Evolutionary conservation across 2,329 filamentous ascomycete genomes (phyloP).

Genomic region (Nemania bipapillata): DNA sequence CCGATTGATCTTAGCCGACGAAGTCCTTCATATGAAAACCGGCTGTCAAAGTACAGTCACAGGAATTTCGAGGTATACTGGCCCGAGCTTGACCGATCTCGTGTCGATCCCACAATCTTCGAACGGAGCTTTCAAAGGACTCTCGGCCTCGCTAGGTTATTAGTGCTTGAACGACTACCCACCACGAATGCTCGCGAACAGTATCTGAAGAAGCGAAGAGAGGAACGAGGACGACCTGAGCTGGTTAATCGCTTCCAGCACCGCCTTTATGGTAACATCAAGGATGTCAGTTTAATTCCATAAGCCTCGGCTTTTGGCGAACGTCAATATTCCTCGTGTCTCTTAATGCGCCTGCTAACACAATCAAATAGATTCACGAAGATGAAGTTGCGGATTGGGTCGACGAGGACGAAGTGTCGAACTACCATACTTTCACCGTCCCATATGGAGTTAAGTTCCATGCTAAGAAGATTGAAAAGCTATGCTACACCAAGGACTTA

Average conservation of each 20-base stretch:
- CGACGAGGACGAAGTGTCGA: constrained; percentile 77
- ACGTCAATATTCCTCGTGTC: neutral
- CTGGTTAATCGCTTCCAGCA: constrained; percentile 58
- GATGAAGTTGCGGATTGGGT: constrained; percentile 88
- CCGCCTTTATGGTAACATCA: constrained; percentile 75
- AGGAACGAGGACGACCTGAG: constrained; percentile 75
- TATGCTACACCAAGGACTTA: constrained; percentile 83
- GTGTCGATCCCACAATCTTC: constrained; percentile 85
- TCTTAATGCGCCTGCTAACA: neutral
- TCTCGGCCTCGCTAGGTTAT: constrained; percentile 78
- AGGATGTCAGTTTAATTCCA: constrained; percentile 59
- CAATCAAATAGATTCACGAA: constrained; percentile 62
- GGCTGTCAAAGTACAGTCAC: constrained; percentile 85
- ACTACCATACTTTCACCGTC: constrained; percentile 81
- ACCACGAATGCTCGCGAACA: constrained; percentile 72
- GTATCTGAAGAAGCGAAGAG: constrained; percentile 75
- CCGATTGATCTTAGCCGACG: constrained; percentile 81
- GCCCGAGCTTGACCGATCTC: constrained; percentile 76
- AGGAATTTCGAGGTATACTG: constrained; percentile 87
- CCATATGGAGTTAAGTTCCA: constrained; percentile 72
- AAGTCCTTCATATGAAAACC: constrained; percentile 87
- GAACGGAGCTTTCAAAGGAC: constrained; percentile 82
- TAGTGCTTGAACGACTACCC: constrained; percentile 83
- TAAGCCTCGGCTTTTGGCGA: neutral
- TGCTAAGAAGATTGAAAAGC: constrained; percentile 79